Percentiles rank a stretch among this genome's conserved stretches.
phyloP scores from a whole-genome alignment of 2,329 filamentous ascomycete species.

The Alternaria sp. region DNA sequence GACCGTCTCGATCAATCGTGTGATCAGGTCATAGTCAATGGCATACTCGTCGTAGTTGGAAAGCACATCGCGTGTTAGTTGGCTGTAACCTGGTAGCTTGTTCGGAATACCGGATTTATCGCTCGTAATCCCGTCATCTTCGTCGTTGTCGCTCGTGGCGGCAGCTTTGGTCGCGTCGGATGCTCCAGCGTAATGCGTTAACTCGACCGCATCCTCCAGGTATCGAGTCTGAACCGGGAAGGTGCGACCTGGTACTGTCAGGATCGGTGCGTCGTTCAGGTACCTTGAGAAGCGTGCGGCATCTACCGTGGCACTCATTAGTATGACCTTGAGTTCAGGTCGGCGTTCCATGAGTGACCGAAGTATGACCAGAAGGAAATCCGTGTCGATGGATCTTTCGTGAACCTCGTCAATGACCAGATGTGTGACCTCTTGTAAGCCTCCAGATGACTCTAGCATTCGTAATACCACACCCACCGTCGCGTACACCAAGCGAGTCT shows the following conservation, averaged over 20 bases:
- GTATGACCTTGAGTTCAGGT: constrained; percentile 84
- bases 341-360: constrained; percentile 78
- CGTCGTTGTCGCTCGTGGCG: constrained; percentile 52
- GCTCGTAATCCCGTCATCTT: constrained; percentile 54
- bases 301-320: constrained; percentile 98
- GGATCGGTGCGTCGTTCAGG: constrained; percentile 80
- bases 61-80: constrained; percentile 75
- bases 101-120: constrained; percentile 66
- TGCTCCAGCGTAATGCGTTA: constrained; percentile 71
- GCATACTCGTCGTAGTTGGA: constrained; percentile 85
- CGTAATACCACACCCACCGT: constrained; percentile 93
- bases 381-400: constrained; percentile 88
- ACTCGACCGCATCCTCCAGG: constrained; percentile 89
- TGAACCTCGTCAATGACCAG: constrained; percentile 97
- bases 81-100: constrained; percentile 74
- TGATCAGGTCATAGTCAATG: constrained; percentile 86
- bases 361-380: constrained; percentile 91
- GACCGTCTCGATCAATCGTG: constrained; percentile 78
- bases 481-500: constrained; percentile 87
- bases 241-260: constrained; percentile 90
- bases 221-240: constrained; percentile 90
- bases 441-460: constrained; percentile 90
- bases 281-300: constrained; percentile 90
- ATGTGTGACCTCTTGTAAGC: constrained; percentile 88
- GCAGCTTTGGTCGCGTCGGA: constrained; percentile 58